Percentiles rank a stretch among this genome's conserved stretches.
These are phyloP conservation scores for Rhazya stricta DNA, from an alignment of 257 asterid genomes.

Conservation along the genomic window DNA sequence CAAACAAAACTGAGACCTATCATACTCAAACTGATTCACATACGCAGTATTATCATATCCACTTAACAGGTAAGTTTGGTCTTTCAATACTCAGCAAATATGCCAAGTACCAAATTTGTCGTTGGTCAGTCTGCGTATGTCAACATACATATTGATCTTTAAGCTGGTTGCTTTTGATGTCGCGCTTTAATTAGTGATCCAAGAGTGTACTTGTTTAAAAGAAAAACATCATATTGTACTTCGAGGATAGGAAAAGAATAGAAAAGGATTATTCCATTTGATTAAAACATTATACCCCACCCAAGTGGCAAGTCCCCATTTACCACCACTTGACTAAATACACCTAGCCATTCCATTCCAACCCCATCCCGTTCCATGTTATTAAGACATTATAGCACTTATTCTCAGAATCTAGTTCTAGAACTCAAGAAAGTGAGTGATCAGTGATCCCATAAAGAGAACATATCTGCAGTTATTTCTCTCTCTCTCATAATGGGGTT, in stretches of 20 bases:
- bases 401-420: constrained; percentile 7
- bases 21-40: not conserved
- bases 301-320: not conserved
- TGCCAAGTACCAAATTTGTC: no score
- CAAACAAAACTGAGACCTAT: not conserved
- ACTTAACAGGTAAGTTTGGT: not conserved
- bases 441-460: not conserved
- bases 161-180: no score
- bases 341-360: not conserved
- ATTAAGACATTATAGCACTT: not conserved
- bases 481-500: not conserved
- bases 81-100: no score
- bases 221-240: no score
- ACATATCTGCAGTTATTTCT: constrained; percentile 5
- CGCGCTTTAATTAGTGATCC: not conserved
- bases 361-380: not conserved
- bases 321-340: not conserved
- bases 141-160: no score
- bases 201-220: not conserved
- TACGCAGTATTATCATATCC: not conserved
- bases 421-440: not conserved
- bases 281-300: not conserved
- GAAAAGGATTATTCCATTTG: not conserved
- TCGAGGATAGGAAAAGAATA: not conserved
- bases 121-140: no score